phyloP scores from a whole-genome alignment of 1,284 basidiomycete species.

The Sutorius eximius region DNA sequence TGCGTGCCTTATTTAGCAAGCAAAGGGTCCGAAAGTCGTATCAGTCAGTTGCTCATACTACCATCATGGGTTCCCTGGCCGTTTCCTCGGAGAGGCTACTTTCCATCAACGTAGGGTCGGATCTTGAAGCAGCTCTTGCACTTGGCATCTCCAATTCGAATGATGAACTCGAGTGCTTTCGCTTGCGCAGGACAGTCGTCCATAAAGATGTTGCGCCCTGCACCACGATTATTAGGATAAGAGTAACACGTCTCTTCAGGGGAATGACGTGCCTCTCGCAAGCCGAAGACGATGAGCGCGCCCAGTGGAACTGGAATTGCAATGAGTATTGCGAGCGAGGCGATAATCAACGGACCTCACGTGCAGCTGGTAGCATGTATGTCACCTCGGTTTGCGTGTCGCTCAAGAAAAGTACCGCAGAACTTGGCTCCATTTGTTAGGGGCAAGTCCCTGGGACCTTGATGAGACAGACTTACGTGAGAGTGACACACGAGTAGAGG shows the following conservation, averaged over 20 bases:
- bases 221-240: neutral
- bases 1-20: slow-evolving; percentile 4
- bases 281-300: slow-evolving; percentile 47
- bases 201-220: slow-evolving; percentile 25
- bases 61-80: neutral
- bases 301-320: slow-evolving; percentile 42
- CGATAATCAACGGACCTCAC: slow-evolving; percentile 35
- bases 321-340: slow-evolving; percentile 2
- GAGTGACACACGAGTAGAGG: slow-evolving; percentile 41
- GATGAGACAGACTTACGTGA: slow-evolving; percentile 38
- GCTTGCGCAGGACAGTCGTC: slow-evolving; percentile 6
- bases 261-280: slow-evolving; percentile 39
- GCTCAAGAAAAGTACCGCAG: slow-evolving; percentile 44
- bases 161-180: slow-evolving; percentile 9
- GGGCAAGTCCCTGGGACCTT: neutral
- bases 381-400: slow-evolving; percentile 36
- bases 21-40: neutral
- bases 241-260: neutral
- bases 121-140: slow-evolving; percentile 22
- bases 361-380: slow-evolving; percentile 51
- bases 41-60: slow-evolving; percentile 12
- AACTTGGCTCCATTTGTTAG: slow-evolving; percentile 28
- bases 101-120: slow-evolving; percentile 7
- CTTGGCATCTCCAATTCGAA: slow-evolving; percentile 23
- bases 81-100: slow-evolving; percentile 4